Evolutionary conservation across 2,329 filamentous ascomycete genomes (phyloP).

Genomic region (Cladosporium sp.): DNA sequence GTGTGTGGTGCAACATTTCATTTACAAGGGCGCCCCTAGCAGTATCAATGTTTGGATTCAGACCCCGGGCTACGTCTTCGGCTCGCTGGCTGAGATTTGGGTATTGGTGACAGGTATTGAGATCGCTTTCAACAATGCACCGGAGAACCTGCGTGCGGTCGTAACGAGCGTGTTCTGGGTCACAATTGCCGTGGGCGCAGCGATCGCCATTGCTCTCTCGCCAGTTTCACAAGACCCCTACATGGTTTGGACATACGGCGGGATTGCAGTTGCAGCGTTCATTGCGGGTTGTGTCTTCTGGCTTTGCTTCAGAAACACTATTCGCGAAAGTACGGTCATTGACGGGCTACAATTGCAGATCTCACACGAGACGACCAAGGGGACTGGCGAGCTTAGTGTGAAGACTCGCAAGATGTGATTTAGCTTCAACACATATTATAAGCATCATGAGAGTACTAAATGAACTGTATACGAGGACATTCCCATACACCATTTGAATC

Average conservation of each 20-base stretch:
- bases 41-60: conserved; percentile 47
- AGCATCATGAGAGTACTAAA: too few species aligned
- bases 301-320: conserved; percentile 45
- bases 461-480: background rate
- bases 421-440: background rate
- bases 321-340: background rate
- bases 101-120: conserved; percentile 48
- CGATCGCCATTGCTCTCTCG: conserved; percentile 61
- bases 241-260: conserved; percentile 58
- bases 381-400: background rate
- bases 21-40: conserved; percentile 47
- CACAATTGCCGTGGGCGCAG: conserved; percentile 55
- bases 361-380: background rate
- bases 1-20: conserved; percentile 54
- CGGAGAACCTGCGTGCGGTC: conserved; percentile 46
- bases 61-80: conserved; percentile 43
- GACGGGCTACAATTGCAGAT: background rate
- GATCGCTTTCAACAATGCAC: conserved; percentile 48
- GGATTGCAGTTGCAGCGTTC: conserved; percentile 23
- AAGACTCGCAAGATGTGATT: background rate
- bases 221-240: conserved; percentile 62
- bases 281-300: conserved; percentile 25
- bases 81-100: conserved; percentile 48
- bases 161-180: conserved; percentile 42
- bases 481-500: background rate